These are phyloP conservation scores for Myriosclerotinia curreyana DNA, from an alignment of 2,329 filamentous ascomycete genomes.

Conservation along the genomic window DNA sequence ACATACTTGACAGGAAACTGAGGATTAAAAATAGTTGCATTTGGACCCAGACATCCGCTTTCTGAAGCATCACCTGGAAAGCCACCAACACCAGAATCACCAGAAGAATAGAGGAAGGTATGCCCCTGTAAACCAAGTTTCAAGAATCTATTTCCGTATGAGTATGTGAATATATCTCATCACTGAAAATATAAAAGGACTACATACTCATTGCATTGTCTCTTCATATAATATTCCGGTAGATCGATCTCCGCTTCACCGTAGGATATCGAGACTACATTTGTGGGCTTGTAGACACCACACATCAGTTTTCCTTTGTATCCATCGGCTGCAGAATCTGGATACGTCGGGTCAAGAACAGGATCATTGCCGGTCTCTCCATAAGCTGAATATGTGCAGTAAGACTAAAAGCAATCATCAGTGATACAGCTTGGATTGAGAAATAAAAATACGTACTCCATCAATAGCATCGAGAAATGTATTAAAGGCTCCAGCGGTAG, in stretches of 20 bases:
- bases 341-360: conserved; percentile 49
- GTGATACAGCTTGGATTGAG: not conserved
- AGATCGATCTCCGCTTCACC: conserved; percentile 52
- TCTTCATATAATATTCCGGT: conserved; percentile 52
- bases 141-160: conserved; percentile 38
- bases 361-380: conserved; percentile 24
- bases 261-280: conserved; percentile 50
- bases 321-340: conserved; percentile 47
- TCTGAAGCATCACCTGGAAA: conserved; percentile 37
- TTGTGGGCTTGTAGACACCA: conserved; percentile 45
- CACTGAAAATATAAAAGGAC: not conserved
- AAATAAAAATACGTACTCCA: conserved; percentile 1
- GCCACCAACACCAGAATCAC: conserved; percentile 46
- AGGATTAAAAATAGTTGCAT: conserved; percentile 48
- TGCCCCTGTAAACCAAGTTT: conserved; percentile 50
- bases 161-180: conserved; percentile 3
- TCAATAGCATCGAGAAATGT: conserved; percentile 25
- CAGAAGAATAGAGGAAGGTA: conserved; percentile 47
- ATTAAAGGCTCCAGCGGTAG: conserved; percentile 14
- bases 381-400: conserved; percentile 24
- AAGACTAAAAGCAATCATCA: conserved; percentile 19
- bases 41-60: conserved; percentile 42
- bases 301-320: conserved; percentile 50
- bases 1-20: conserved; percentile 39
- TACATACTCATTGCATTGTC: conserved; percentile 46